Evolutionary conservation across 257 asterid species (phyloP), one percentile per base, ranked within the genome.

Genomic region (Solanum lycopersicoides): DNA sequence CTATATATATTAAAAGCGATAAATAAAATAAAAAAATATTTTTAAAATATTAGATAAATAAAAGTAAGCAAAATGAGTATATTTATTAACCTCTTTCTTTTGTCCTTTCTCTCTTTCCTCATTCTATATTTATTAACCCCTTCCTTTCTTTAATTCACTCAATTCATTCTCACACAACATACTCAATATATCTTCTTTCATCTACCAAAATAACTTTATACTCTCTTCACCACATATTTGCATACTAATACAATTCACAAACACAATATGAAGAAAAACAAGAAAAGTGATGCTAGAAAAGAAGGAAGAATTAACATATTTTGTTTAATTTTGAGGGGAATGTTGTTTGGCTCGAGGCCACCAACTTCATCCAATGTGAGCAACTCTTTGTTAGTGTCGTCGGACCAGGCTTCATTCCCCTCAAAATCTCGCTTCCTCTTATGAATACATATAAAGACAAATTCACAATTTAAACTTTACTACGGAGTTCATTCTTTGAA

Each of bases 361-460:
- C 89, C 59, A 90, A 88, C 91, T 89, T 89, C 94, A 91, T 91
- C 93, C 84, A 79, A 76, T 76, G 4, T 16, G n/a, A 44, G 47
- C 72, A 30, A 69, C 6, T 71, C 77, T 71, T 71, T 32, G 30
- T 71, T 72, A 9, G 35, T 87, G 95, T 90, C 94, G 91, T 96
- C 98, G 98, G 98, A 96, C 99, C 99, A 96, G 99, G 98, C 99
- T 96, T 96, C 99, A 96, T 95, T 96, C 98, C 98, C 99, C 98
- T 94, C 96, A 96, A 94, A 66, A 69, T 89, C 88, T 88, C 25
- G 93, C 95, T 93, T 91, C 95, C 94, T 89, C 65, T 71, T 20
- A 12, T 5, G 39, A 73, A 18, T 10, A 37, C 3, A 6, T 7
- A 37, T 7, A 37, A 39, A 73, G 7, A 0, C 2, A 11, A 6